These are phyloP conservation scores for Mortierella claussenii DNA, from an alignment of 192 early-diverging fungal species.

Conservation along the genomic window DNA sequence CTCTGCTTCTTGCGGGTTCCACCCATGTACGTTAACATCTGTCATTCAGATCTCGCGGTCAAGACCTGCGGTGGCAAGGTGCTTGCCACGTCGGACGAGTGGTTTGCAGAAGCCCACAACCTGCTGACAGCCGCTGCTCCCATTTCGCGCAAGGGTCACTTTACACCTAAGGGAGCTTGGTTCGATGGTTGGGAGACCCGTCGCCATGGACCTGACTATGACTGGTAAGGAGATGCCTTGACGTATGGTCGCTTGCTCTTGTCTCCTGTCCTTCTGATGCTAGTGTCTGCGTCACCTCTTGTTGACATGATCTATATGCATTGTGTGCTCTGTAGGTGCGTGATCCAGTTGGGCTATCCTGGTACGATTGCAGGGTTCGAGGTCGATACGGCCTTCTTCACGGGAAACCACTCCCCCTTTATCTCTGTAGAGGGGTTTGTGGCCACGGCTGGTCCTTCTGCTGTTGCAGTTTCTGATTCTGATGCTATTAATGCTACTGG, in stretches of 20 bases:
- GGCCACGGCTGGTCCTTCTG: background rate
- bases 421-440: slow-evolving; percentile 81
- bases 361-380: slow-evolving; percentile 85
- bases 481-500: background rate
- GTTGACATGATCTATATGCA: too few species aligned
- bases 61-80: slow-evolving; percentile 75
- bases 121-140: slow-evolving; percentile 79
- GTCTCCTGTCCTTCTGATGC: too few species aligned
- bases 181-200: slow-evolving; percentile 96
- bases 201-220: slow-evolving; percentile 86
- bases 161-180: slow-evolving; percentile 76
- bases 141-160: slow-evolving; percentile 66
- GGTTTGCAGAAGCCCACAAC: slow-evolving; percentile 88
- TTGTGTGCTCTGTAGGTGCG: slow-evolving; percentile 59
- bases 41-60: slow-evolving; percentile 76
- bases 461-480: background rate
- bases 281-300: too few species aligned
- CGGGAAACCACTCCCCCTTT: slow-evolving; percentile 90
- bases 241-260: too few species aligned
- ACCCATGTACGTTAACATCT: too few species aligned
- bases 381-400: slow-evolving; percentile 91
- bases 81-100: slow-evolving; percentile 88
- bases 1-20: too few species aligned
- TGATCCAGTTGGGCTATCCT: slow-evolving; percentile 86
- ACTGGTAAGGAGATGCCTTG: slow-evolving; percentile 66